Conservation (phyloP, 169 alveolate genomes). For the Ichthyophthirius multifiliis region DNA sequence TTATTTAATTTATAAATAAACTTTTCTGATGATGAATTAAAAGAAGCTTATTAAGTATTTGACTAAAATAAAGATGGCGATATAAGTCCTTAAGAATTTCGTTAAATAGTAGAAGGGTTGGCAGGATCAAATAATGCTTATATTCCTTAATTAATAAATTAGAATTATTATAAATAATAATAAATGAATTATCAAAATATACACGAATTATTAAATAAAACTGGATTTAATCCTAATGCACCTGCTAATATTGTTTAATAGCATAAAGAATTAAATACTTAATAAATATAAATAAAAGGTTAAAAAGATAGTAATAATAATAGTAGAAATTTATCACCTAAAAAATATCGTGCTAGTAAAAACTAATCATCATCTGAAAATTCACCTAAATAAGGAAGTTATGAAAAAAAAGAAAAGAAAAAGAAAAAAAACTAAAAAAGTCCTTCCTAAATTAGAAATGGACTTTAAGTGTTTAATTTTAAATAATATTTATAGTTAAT, state of each 20-base stretch:
- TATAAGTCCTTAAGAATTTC: background rate
- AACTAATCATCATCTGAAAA: no score
- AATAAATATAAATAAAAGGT: background rate
- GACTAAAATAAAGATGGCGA: background rate
- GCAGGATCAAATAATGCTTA: background rate
- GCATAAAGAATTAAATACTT: background rate
- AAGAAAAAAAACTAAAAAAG: no score
- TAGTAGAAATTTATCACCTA: background rate
- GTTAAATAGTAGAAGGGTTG: background rate
- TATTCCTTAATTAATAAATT: background rate
- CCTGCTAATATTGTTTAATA: background rate
- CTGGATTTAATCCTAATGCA: background rate
- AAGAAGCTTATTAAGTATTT: slow-evolving; percentile 1
- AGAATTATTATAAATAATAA: background rate
- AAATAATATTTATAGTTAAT: no score
- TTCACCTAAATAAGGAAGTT: no score
- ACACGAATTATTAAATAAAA: background rate
- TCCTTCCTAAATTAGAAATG: no score
- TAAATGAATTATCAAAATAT: background rate
- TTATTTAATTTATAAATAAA: background rate
- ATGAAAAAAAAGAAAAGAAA: no score
- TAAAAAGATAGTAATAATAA: background rate
- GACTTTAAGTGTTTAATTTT: no score
- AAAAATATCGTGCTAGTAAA: no score
- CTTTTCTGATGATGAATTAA: background rate